These are phyloP conservation scores for Tulasnella sp. DNA, from an alignment of 768 basidiomycete species.

Conservation along the genomic window DNA sequence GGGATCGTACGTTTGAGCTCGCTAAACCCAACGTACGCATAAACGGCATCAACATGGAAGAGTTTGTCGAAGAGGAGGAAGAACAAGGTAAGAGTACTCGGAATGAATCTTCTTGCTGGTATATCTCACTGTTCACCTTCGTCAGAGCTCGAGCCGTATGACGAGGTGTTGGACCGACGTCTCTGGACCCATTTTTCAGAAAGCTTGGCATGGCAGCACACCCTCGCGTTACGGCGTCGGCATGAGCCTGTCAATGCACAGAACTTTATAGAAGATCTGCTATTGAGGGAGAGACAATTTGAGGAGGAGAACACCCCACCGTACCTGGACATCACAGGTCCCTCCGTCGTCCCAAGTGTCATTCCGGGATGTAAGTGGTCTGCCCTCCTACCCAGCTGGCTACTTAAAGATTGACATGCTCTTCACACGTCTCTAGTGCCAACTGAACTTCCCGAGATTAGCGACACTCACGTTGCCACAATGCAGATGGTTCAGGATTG, in stretches of 20 bases:
- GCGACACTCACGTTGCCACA: background rate
- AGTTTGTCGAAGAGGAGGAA: slow-evolving; percentile 19
- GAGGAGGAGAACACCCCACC: slow-evolving; percentile 1
- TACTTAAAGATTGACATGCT: background rate
- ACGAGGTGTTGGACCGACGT: slow-evolving; percentile 26
- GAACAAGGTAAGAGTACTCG: background rate
- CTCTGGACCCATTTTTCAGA: slow-evolving; percentile 22
- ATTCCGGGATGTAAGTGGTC: background rate
- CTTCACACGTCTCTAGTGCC: background rate
- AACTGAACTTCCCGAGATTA: background rate
- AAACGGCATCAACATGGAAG: slow-evolving; percentile 28
- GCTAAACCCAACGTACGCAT: slow-evolving; percentile 25
- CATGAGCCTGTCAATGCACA: slow-evolving; percentile 21
- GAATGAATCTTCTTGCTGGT: background rate
- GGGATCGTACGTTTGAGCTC: slow-evolving; percentile 23
- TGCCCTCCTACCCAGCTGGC: background rate
- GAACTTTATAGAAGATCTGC: slow-evolving; percentile 20
- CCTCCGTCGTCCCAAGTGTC: background rate
- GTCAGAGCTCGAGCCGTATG: slow-evolving; percentile 28
- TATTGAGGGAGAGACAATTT: background rate
- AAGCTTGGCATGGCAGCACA: slow-evolving; percentile 19
- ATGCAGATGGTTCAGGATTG: slow-evolving; percentile 1
- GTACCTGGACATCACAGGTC: background rate
- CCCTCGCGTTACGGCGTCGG: slow-evolving; percentile 21
- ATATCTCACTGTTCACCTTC: background rate